A percentile compares a stretch with the other conserved stretches of the same genome.
These are phyloP conservation scores for Ogataea hybrid DNA, from an alignment of 1,139 yeast genomes.

Conservation along the genomic window DNA sequence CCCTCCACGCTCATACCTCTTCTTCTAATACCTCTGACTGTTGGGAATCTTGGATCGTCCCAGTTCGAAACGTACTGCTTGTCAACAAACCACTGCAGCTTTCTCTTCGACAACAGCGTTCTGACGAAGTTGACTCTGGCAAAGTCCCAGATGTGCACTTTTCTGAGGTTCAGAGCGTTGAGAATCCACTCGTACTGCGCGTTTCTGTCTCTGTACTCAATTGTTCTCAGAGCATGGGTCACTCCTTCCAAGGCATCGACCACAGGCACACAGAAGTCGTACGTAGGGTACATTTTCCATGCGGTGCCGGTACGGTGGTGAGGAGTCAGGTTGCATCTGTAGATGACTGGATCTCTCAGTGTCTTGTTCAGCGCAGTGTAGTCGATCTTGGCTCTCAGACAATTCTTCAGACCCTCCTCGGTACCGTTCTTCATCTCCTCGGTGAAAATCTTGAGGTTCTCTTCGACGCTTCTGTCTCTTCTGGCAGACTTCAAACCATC, in stretches of 20 bases:
- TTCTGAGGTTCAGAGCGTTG: slow-evolving; percentile 73
- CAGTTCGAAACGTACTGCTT: slow-evolving; percentile 80
- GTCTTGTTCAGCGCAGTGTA: slow-evolving; percentile 89
- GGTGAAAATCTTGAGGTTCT: slow-evolving; percentile 78
- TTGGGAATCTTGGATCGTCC: slow-evolving; percentile 99
- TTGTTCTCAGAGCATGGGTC: slow-evolving; percentile 95
- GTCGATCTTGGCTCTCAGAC: slow-evolving; percentile 94
- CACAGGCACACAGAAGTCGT: slow-evolving; percentile 96
- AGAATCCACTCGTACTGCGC: slow-evolving; percentile 98
- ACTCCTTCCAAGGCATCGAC: slow-evolving; percentile 96
- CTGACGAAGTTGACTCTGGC: slow-evolving; percentile 95
- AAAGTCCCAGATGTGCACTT: slow-evolving; percentile 96
- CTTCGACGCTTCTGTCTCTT: slow-evolving; percentile 89
- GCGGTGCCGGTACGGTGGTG: slow-evolving; percentile 91
- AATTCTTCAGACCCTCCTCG: slow-evolving; percentile 82
- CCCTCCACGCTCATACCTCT: slow-evolving; percentile 99
- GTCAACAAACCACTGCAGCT: slow-evolving; percentile 98
- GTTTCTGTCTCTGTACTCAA: slow-evolving; percentile 96
- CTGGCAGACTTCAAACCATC: slow-evolving; percentile 89
- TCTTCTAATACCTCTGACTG: slow-evolving; percentile 97
- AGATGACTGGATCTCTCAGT: slow-evolving; percentile 93
- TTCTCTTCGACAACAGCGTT: slow-evolving; percentile 92
- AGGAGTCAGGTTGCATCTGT: slow-evolving; percentile 94
- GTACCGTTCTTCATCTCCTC: slow-evolving; percentile 93
- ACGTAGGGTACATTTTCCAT: slow-evolving; percentile 97